phyloP scores from a whole-genome alignment of 2,329 filamentous ascomycete genomes.

The Scedosporium dehoogii region DNA sequence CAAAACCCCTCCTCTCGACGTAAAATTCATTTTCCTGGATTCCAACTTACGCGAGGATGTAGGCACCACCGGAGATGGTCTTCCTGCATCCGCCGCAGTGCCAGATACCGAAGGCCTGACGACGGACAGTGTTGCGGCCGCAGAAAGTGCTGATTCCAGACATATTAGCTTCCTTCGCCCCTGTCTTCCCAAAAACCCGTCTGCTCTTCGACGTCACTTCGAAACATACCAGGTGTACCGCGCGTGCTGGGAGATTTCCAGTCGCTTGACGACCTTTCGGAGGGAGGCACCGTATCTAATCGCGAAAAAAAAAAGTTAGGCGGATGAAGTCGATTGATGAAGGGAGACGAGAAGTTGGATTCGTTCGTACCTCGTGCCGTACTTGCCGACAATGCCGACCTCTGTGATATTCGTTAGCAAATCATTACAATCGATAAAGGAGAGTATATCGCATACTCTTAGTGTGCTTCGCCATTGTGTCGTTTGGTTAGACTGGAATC shows the following conservation, averaged over 20 bases:
- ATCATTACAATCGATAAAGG: background rate
- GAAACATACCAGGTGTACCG: conserved; percentile 58
- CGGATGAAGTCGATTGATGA: background rate
- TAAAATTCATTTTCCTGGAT: background rate
- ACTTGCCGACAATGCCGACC: conserved; percentile 8
- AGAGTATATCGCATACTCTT: conserved; percentile 1
- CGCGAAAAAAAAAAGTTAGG: conserved; percentile 15
- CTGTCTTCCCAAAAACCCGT: background rate
- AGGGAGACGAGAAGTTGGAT: background rate
- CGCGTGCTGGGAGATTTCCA: conserved; percentile 98
- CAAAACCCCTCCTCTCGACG: background rate
- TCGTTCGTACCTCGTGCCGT: conserved; percentile 7
- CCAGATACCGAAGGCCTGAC: conserved; percentile 90
- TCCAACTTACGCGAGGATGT: conserved; percentile 81
- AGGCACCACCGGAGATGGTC: conserved; percentile 65
- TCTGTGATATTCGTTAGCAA: conserved; percentile 1
- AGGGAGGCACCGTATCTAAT: conserved; percentile 94
- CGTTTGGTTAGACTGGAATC: conserved; percentile 3
- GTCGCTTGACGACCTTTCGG: conserved; percentile 95
- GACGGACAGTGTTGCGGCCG: conserved; percentile 90
- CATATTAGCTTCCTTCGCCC: background rate
- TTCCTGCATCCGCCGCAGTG: conserved; percentile 92
- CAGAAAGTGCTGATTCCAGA: conserved; percentile 64
- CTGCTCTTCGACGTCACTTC: background rate
- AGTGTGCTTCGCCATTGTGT: conserved; percentile 8